A percentile compares a stretch with the other conserved stretches of the same genome.
Evolutionary conservation across 164 flowering plant species (phyloP).

Genomic region (Macadamia tetraphylla): DNA sequence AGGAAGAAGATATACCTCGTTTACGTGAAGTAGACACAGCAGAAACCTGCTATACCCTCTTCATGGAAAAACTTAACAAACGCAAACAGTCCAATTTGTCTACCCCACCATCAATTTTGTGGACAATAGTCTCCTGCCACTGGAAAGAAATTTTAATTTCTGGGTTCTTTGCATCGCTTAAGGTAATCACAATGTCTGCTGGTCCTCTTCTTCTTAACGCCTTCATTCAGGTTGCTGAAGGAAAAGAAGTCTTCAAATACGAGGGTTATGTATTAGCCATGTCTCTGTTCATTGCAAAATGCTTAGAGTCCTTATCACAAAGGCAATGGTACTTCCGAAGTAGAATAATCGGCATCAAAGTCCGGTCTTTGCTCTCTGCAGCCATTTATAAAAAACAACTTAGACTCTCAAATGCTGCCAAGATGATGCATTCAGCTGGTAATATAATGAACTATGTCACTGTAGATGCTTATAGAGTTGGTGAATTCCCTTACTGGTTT

Average conservation of each 20-base stretch:
- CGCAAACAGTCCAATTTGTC: conserved; percentile 19
- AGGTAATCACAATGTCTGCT: conserved; percentile 36
- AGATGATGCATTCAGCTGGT: conserved; percentile 43
- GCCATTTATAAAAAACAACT: conserved; percentile 67
- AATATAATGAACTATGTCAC: conserved; percentile 64
- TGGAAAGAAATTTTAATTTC: conserved; percentile 43
- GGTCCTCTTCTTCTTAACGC: conserved; percentile 59
- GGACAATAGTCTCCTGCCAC: conserved; percentile 35
- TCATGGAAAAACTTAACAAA: conserved; percentile 27
- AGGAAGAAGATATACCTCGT: conserved; percentile 43
- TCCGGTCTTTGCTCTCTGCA: conserved; percentile 52
- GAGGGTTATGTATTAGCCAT: conserved; percentile 48
- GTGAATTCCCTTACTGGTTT: conserved; percentile 69
- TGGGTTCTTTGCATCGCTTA: conserved; percentile 54
- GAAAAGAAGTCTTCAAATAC: conserved; percentile 31
- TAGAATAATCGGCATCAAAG: conserved; percentile 50
- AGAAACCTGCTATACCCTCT: conserved; percentile 33
- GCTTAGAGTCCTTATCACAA: conserved; percentile 54
- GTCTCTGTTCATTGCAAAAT: conserved; percentile 37
- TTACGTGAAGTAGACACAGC: conserved; percentile 43
- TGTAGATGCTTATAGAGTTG: conserved; percentile 68
- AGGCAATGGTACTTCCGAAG: conserved; percentile 60
- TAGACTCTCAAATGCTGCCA: conserved; percentile 48
- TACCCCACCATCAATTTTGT: conserved; percentile 29
- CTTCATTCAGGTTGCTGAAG: conserved; percentile 62